These are phyloP conservation scores for Trametes meyenii DNA, from an alignment of 768 basidiomycete species.

Conservation along the genomic window DNA sequence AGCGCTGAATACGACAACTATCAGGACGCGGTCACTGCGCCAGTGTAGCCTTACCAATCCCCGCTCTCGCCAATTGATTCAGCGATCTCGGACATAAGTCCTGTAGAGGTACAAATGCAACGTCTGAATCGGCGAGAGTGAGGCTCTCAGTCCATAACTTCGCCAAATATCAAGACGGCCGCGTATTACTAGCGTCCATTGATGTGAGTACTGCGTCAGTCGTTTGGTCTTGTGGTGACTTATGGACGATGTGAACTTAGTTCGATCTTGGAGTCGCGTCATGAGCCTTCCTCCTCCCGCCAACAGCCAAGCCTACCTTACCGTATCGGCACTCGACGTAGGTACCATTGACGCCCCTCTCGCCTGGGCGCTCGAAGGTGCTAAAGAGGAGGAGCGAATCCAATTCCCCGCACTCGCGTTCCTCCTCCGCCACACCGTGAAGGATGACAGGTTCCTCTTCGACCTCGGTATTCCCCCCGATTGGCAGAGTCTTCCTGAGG, in stretches of 20 bases:
- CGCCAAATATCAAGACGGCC: too few relatives aligned
- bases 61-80: too few relatives aligned
- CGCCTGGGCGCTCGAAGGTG: slow-evolving; percentile 37
- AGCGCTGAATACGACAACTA: too few relatives aligned
- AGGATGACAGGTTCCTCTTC: slow-evolving; percentile 42
- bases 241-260: neutral
- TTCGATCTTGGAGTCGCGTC: neutral
- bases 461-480: slow-evolving; percentile 61
- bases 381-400: slow-evolving; percentile 22
- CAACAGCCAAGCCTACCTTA: slow-evolving; percentile 50
- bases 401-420: slow-evolving; percentile 51
- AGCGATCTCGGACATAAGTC: too few relatives aligned
- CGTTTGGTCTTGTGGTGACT: neutral
- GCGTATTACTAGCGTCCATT: too few relatives aligned
- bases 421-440: slow-evolving; percentile 48
- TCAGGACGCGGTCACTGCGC: too few relatives aligned
- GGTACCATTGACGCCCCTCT: slow-evolving; percentile 46
- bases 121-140: too few relatives aligned
- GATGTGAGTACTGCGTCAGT: too few relatives aligned
- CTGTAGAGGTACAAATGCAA: too few relatives aligned
- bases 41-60: too few relatives aligned
- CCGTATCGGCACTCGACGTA: slow-evolving; percentile 58
- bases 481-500: slow-evolving; percentile 11
- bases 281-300: slow-evolving; percentile 43
- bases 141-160: too few relatives aligned